Percentiles rank a stretch among this genome's conserved stretches.
phyloP scores from a whole-genome alignment of 2,329 filamentous ascomycete species.

The Fusarium sambucinum region DNA sequence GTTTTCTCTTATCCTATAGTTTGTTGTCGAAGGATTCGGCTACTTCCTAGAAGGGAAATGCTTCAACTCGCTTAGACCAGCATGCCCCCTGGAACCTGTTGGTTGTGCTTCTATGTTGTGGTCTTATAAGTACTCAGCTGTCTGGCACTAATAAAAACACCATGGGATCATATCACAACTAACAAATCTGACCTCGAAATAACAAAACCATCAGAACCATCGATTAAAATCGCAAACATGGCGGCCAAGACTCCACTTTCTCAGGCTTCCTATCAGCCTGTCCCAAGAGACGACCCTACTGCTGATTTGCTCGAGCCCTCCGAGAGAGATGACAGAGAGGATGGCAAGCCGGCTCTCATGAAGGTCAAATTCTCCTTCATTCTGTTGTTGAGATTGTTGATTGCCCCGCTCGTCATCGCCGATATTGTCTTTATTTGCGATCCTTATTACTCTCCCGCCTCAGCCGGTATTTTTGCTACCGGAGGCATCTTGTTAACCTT shows the following conservation, averaged over 20 bases:
- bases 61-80: neutral
- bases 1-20: neutral
- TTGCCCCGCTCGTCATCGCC: conserved; percentile 34
- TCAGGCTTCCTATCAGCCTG: conserved; percentile 28
- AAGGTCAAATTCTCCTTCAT: conserved; percentile 36
- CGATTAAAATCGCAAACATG: conserved; percentile 14
- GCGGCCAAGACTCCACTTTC: conserved; percentile 31
- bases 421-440: conserved; percentile 27
- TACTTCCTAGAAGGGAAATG: conserved; percentile 25
- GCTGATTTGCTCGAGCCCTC: conserved; percentile 34
- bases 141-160: neutral
- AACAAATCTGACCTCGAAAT: neutral
- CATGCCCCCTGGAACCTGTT: neutral
- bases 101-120: neutral
- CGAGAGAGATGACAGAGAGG: conserved; percentile 13
- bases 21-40: conserved; percentile 11
- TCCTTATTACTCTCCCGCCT: neutral
- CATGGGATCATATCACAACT: neutral
- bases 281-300: conserved; percentile 34
- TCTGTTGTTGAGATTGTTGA: conserved; percentile 27
- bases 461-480: conserved; percentile 25
- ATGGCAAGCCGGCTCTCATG: conserved; percentile 22
- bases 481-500: conserved; percentile 25
- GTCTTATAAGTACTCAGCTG: conserved; percentile 28
- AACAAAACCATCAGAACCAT: neutral